Evolutionary conservation across 1,284 basidiomycete species (phyloP).

Genomic region (Violaceomyces palustris): DNA sequence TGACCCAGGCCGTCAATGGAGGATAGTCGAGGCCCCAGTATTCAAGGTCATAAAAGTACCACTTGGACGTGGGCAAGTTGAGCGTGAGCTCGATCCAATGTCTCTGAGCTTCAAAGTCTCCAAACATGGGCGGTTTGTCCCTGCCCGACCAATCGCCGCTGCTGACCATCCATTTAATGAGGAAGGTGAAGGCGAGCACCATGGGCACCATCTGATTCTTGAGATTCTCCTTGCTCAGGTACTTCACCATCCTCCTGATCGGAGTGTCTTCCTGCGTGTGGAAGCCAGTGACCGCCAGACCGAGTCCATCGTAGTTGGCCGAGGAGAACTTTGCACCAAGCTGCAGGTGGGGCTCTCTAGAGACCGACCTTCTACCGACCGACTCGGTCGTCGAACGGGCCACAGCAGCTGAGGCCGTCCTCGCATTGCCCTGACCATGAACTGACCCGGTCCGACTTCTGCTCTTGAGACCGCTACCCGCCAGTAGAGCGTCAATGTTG

Average conservation of each 20-base stretch:
- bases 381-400: too few species aligned
- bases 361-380: too few species aligned
- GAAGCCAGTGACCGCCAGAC: slow-evolving; percentile 9
- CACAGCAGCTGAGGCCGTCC: too few species aligned
- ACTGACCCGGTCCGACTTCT: too few species aligned
- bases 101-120: slow-evolving; percentile 87
- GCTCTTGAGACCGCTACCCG: too few species aligned
- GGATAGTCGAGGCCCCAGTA: slow-evolving; percentile 84
- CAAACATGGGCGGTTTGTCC: slow-evolving; percentile 71
- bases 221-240: slow-evolving; percentile 34
- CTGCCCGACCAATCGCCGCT: slow-evolving; percentile 59
- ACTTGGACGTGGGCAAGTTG: slow-evolving; percentile 67
- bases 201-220: slow-evolving; percentile 11
- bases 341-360: too few species aligned
- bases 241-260: slow-evolving; percentile 33
- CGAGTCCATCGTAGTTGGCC: too few species aligned
- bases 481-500: too few species aligned
- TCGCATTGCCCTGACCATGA: too few species aligned
- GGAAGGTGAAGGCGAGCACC: slow-evolving; percentile 10
- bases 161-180: slow-evolving; percentile 35
- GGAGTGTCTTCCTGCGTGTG: slow-evolving; percentile 32
- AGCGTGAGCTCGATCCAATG: slow-evolving; percentile 89
- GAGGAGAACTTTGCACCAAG: too few species aligned
- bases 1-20: slow-evolving; percentile 70
- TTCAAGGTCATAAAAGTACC: slow-evolving; percentile 79